A percentile compares a stretch with the other conserved stretches of the same genome.
phyloP scores from a whole-genome alignment of 2,329 filamentous ascomycete species.

The Colletotrichum simmondsii region DNA sequence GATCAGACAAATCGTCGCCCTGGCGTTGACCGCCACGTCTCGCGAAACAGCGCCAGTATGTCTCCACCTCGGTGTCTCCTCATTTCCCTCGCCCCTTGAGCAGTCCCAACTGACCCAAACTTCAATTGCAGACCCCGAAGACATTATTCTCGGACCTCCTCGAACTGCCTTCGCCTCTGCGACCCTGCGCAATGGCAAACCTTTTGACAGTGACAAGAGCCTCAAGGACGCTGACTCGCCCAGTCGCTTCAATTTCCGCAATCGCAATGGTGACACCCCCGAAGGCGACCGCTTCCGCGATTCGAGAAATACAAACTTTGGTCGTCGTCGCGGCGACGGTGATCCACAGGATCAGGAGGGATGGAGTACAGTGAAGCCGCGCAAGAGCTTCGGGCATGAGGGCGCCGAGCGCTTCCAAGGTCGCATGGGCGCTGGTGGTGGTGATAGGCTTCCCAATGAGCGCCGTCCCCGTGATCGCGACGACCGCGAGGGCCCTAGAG shows the following conservation, averaged over 20 bases:
- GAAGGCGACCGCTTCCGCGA: constrained; percentile 62
- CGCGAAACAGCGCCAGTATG: constrained; percentile 68
- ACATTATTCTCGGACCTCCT: constrained; percentile 87
- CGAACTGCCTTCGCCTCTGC: constrained; percentile 85
- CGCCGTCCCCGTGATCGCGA: constrained; percentile 64
- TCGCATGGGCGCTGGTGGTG: constrained; percentile 68
- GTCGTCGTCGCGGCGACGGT: constrained; percentile 65
- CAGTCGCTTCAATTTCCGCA: constrained; percentile 71
- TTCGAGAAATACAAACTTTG: constrained; percentile 55
- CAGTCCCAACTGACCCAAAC: constrained; percentile 41
- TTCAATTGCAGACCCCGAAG: constrained; percentile 71
- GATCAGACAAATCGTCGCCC: constrained; percentile 64
- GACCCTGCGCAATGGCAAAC: constrained; percentile 61
- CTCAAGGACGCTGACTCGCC: constrained; percentile 61
- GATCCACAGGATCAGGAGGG: constrained; percentile 69
- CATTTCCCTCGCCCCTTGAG: constrained; percentile 4
- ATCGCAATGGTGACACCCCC: constrained; percentile 61
- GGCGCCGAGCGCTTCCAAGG: constrained; percentile 78
- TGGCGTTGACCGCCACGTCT: constrained; percentile 62
- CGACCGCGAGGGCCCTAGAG: constrained; percentile 63
- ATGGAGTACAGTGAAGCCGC: constrained; percentile 79
- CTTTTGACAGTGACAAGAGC: constrained; percentile 64
- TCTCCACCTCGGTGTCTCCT: constrained; percentile 32
- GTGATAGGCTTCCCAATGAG: constrained; percentile 54
- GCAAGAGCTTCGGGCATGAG: constrained; percentile 79